Evolutionary conservation across 1,284 basidiomycete genomes (phyloP).

Genomic region (Singerocomus inundabilis): DNA sequence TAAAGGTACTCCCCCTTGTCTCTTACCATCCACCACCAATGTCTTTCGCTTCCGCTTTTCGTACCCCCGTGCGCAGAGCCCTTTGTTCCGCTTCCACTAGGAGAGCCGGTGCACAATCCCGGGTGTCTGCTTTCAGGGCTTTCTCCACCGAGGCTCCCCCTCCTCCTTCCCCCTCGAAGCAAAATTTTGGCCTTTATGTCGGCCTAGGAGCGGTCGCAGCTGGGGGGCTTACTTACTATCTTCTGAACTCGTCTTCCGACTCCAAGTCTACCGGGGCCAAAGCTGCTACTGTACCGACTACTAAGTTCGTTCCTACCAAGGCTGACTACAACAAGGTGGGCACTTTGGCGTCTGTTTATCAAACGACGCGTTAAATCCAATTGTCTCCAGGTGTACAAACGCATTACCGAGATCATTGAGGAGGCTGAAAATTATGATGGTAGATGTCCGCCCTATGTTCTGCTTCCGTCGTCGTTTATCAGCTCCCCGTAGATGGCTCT

Average conservation of each 20-base stretch:
- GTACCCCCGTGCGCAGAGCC: constrained; percentile 45
- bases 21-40: constrained; percentile 34
- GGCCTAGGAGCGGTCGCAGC: constrained; percentile 52
- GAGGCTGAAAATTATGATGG: constrained; percentile 79
- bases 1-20: constrained; percentile 15
- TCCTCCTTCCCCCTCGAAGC: constrained; percentile 38
- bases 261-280: constrained; percentile 52
- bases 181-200: constrained; percentile 53
- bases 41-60: constrained; percentile 47
- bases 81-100: constrained; percentile 37
- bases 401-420: constrained; percentile 75
- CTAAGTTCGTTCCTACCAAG: constrained; percentile 66
- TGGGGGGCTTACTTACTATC: constrained; percentile 55
- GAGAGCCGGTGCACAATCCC: constrained; percentile 26
- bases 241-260: constrained; percentile 46
- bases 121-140: constrained; percentile 44
- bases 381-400: constrained; percentile 75
- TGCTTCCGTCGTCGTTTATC: background rate
- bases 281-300: constrained; percentile 58
- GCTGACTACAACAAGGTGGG: constrained; percentile 86
- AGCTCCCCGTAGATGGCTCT: constrained; percentile 68
- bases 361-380: background rate
- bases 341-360: background rate
- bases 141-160: constrained; percentile 55
- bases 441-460: constrained; percentile 35